These are phyloP conservation scores for Fusarium liriodendri DNA, from an alignment of 2,329 filamentous ascomycete genomes.

Conservation along the genomic window DNA sequence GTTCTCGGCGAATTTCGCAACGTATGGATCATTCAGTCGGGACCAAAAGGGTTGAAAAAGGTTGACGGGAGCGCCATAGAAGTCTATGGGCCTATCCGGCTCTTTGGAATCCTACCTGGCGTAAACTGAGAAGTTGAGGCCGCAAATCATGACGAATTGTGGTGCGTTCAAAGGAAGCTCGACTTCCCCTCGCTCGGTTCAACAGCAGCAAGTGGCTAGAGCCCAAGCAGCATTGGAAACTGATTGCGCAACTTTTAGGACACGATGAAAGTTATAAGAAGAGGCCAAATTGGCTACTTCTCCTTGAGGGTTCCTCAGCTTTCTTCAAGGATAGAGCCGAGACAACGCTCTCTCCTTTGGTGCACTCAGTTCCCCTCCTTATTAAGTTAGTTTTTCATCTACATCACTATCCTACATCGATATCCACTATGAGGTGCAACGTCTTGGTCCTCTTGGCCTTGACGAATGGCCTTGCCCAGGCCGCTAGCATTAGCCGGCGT, in stretches of 20 bases:
- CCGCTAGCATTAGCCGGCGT: conserved; percentile 19
- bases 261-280: conserved; percentile 28
- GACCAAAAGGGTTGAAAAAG: conserved; percentile 2
- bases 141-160: neutral
- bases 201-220: conserved; percentile 13
- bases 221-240: neutral
- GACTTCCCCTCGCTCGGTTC: conserved; percentile 4
- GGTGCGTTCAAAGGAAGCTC: conserved; percentile 5
- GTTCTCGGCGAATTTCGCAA: neutral
- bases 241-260: neutral
- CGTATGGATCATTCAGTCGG: conserved; percentile 4
- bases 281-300: neutral
- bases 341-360: conserved; percentile 11
- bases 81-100: conserved; percentile 13
- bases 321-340: conserved; percentile 3
- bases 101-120: neutral
- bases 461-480: conserved; percentile 37
- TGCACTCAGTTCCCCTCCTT: neutral
- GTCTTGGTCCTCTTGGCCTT: conserved; percentile 40
- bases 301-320: conserved; percentile 13
- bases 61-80: neutral
- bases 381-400: conserved; percentile 22
- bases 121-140: neutral
- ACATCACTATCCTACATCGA: neutral
- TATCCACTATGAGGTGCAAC: conserved; percentile 38